phyloP scores from a whole-genome alignment of 2,329 filamentous ascomycete species.

The Aureobasidium sp. region DNA sequence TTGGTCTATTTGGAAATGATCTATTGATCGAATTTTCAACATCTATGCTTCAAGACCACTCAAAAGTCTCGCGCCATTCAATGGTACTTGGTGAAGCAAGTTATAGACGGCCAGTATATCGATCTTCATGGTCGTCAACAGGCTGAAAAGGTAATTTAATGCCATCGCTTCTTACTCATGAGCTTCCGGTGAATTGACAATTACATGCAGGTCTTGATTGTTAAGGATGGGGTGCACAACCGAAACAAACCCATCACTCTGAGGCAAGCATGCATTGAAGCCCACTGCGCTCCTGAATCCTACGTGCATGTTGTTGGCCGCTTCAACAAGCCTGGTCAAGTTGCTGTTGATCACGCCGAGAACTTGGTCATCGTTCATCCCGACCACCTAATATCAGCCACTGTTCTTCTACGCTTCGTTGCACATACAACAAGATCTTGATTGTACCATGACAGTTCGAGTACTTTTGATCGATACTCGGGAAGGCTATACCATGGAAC shows the following conservation, averaged over 20 bases:
- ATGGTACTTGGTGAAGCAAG: slow-evolving; percentile 72
- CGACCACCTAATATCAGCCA: slow-evolving; percentile 90
- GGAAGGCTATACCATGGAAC: too few species aligned
- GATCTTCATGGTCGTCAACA: slow-evolving; percentile 50
- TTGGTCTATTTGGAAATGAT: too few species aligned
- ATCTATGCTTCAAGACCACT: slow-evolving; percentile 46
- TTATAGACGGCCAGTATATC: slow-evolving; percentile 60
- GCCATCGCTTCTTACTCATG: background rate
- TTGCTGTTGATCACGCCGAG: slow-evolving; percentile 70
- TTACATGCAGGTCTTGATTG: slow-evolving; percentile 61
- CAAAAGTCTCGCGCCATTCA: slow-evolving; percentile 67
- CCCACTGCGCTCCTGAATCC: slow-evolving; percentile 61
- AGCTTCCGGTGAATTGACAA: slow-evolving; percentile 17
- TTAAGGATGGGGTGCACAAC: slow-evolving; percentile 67
- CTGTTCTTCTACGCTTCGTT: slow-evolving; percentile 40
- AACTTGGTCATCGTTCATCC: slow-evolving; percentile 89
- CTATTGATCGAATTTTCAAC: too few species aligned
- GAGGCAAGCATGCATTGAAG: slow-evolving; percentile 80
- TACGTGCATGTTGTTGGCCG: slow-evolving; percentile 81
- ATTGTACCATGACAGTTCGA: too few species aligned
- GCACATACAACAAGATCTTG: too few species aligned
- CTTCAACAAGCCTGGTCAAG: slow-evolving; percentile 62
- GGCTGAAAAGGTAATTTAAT: slow-evolving; percentile 14
- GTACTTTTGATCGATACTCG: too few species aligned
- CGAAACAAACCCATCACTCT: slow-evolving; percentile 61